Evolutionary conservation across 345 rosid species (phyloP), one percentile per base, ranked within the genome.

Genomic region (Eucalyptus rudis): DNA sequence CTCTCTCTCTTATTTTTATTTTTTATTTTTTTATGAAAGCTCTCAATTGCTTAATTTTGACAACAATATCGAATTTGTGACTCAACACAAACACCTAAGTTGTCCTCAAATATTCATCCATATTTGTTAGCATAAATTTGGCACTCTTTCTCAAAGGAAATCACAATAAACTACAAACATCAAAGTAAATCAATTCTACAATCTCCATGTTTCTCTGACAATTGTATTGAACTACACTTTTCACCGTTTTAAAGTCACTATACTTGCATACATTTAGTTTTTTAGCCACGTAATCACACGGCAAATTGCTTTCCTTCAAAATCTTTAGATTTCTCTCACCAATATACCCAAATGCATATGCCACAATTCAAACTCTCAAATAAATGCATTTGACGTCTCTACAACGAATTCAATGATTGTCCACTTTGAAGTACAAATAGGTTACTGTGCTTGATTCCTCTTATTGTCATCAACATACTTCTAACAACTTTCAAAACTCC

Each of bases 111-210:
- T 24, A 56, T 8, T 56, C 29, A 56, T 56, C 13, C 29, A 56
- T 9, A 24, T 22, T 24, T 8, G 12, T 4, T 9, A 56, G 62
- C 29, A 56, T 56, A 22, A 56, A 56, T 22, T 54, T 56, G 62
- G 0, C 6, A 56, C 12, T 56, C 13, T 56, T 56, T 24, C 6
- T 56, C 29, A 56, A 56, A 56, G 27, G 29, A 56, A 56, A 56
- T 0, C 6, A 56, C 0, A 1, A 56, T 56, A 56, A 56, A 0
- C 29, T 56, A 56, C 3, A 24, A 0, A 56, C 11, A 56, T 56
- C 12, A 7, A 56, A 56, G 62, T 56, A 22, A 22, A 56, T 56
- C 62, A 56, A 56, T 0, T 24, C 0, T 56, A 24, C 13, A 56
- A 56, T 56, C 4, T 0, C 6, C 29, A 56, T 56, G 62, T 56